These are phyloP conservation scores for Colletotrichum sp. DNA, from an alignment of 2,329 filamentous ascomycete genomes.

Conservation along the genomic window DNA sequence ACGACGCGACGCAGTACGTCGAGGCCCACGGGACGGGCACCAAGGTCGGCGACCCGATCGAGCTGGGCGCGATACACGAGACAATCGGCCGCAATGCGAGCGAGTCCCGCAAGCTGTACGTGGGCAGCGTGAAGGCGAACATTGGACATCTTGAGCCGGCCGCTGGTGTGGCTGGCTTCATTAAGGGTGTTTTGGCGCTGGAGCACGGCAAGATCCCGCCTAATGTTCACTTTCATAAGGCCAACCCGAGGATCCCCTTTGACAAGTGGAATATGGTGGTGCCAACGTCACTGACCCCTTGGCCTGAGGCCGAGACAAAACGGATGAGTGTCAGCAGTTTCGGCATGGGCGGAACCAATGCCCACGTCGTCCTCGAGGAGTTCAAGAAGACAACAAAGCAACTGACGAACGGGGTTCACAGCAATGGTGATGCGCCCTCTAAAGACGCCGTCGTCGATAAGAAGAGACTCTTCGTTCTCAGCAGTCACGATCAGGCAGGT, in stretches of 20 bases:
- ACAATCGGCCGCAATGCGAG: not conserved
- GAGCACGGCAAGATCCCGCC: not conserved
- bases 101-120: not conserved
- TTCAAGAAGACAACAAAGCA: not conserved
- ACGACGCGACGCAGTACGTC: not conserved
- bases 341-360: slow-evolving; percentile 17
- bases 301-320: not conserved
- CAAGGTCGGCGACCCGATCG: not conserved
- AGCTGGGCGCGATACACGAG: not conserved
- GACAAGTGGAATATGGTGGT: not conserved
- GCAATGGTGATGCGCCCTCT: not conserved
- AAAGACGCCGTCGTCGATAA: not conserved
- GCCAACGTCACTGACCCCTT: not conserved
- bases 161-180: not conserved
- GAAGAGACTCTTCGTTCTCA: slow-evolving; percentile 1
- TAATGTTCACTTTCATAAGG: not conserved
- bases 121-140: slow-evolving; percentile 22
- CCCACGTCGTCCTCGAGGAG: slow-evolving; percentile 12
- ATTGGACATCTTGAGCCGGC: slow-evolving; percentile 2
- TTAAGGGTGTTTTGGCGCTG: not conserved
- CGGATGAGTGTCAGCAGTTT: slow-evolving; percentile 4
- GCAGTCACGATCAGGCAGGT: not conserved
- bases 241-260: not conserved
- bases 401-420: not conserved
- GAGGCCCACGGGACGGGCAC: slow-evolving; percentile 12